A percentile compares a stretch with the other conserved stretches of the same genome.
Conservation (phyloP, 176 grass and related monocot genomes). For the Triticum timopheevii region DNA sequence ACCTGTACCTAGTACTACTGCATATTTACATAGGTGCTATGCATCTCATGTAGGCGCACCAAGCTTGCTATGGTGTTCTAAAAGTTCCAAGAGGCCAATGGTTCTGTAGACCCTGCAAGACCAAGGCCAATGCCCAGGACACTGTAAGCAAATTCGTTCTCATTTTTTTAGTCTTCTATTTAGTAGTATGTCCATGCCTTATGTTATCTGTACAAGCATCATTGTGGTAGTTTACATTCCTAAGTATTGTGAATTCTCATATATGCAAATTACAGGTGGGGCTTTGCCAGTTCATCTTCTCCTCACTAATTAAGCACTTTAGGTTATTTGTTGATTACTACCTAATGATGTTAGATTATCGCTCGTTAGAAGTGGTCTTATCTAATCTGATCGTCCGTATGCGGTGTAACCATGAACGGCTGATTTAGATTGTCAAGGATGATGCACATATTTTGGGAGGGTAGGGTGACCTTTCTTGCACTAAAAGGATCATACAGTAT, state of each 20-base stretch:
- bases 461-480: constrained; percentile 3
- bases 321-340: constrained; percentile 4
- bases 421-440: background rate
- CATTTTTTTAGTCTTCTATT: background rate
- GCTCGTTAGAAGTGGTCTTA: background rate
- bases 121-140: constrained; percentile 44
- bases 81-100: constrained; percentile 79
- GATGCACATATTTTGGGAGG: constrained; percentile 20
- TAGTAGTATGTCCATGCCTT: background rate
- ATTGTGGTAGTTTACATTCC: constrained; percentile 8
- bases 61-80: constrained; percentile 93
- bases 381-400: background rate
- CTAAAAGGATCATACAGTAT: constrained; percentile 15
- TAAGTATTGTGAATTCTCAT: background rate
- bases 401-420: background rate
- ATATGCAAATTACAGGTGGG: background rate
- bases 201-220: background rate
- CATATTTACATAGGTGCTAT: constrained; percentile 36
- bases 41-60: constrained; percentile 76
- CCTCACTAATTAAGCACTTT: constrained; percentile 15
- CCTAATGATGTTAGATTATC: background rate
- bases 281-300: background rate
- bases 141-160: constrained; percentile 50
- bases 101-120: constrained; percentile 89
- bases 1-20: constrained; percentile 16